Base-by-base conservation (phyloP, 768 basidiomycete genomes). In the Xerocomellus dryophilus region DNA sequence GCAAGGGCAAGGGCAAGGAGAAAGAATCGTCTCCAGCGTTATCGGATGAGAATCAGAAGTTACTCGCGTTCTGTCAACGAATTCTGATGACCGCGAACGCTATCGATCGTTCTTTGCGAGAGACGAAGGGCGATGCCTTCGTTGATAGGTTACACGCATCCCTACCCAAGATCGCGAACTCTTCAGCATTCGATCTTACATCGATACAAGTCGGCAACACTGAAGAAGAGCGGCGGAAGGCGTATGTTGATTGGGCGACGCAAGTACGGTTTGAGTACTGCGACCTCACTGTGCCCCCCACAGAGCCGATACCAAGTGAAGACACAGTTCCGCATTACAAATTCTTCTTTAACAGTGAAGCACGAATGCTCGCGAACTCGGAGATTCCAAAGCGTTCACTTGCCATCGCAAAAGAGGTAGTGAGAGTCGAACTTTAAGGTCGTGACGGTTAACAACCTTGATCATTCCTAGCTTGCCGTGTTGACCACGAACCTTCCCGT, bases 401-500 rank as follows among this genome's bases (percentile, higher is more conserved):
- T 53, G 94, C 94, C 10, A 97, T 98, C 57, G 95, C 95, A 4
- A 98, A 97, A 73, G 93, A 96, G 81, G 89, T 88, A 64, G 21
- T n/a, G 25, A 49, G n/a, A 20, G 32, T 47, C 39, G 23, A 47
- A 20, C 42, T 44, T 34, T 40, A 9, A 17, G 50, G 38, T 29
- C 12, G 7, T 27, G 18, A 47, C 9, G 25, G 14, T 53, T 54
- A 7, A 60, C 54, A 50, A 59, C 17, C 60, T 34, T 56, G 31
- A 51, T 48, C 34, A 46, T 56, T 55, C n/a, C 58, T 38, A 93
- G 92, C 84, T 97, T 56, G 93, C 95, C 2, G 91, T 95, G 36
- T 79, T 98, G 48, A 93, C 93, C 3, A 94, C 93, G 11, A 95
- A 93, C 66, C 76, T 98, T 23, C 95, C 95, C n/a, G 86, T 93